phyloP scores from a whole-genome alignment of 495 filamentous ascomycete species.

The Xylaria venustula region DNA sequence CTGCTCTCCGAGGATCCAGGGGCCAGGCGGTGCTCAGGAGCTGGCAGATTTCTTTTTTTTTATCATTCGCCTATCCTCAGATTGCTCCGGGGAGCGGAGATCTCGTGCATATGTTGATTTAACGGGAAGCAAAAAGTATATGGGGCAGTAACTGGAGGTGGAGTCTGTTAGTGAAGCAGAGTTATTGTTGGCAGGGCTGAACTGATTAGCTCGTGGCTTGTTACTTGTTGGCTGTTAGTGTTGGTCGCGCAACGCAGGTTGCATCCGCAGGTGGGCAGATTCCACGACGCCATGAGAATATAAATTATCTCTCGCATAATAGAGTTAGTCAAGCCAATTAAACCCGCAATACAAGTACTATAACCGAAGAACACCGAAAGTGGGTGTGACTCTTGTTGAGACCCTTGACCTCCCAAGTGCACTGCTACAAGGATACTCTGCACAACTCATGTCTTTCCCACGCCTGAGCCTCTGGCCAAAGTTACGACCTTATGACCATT shows the following conservation, averaged over 20 bases:
- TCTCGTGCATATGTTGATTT: not conserved
- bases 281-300: not conserved
- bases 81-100: not conserved
- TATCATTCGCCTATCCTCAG: not conserved
- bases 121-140: not conserved
- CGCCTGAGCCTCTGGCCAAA: too few relatives aligned
- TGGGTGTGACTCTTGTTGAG: not conserved
- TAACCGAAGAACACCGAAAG: not conserved
- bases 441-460: too few relatives aligned
- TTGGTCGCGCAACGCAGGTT: slow-evolving; percentile 3
- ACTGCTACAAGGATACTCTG: too few relatives aligned
- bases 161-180: not conserved
- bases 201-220: not conserved
- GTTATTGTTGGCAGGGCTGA: not conserved
- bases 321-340: slow-evolving; percentile 9
- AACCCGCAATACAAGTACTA: slow-evolving; percentile 1
- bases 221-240: not conserved
- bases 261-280: not conserved
- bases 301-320: slow-evolving; percentile 12
- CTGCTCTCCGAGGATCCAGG: not conserved
- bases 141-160: not conserved
- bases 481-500: too few relatives aligned
- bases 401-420: not conserved
- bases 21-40: not conserved
- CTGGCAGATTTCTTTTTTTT: not conserved